phyloP scores from a whole-genome alignment of 805 yeast genomes.

The Ogataea paraovalis region DNA sequence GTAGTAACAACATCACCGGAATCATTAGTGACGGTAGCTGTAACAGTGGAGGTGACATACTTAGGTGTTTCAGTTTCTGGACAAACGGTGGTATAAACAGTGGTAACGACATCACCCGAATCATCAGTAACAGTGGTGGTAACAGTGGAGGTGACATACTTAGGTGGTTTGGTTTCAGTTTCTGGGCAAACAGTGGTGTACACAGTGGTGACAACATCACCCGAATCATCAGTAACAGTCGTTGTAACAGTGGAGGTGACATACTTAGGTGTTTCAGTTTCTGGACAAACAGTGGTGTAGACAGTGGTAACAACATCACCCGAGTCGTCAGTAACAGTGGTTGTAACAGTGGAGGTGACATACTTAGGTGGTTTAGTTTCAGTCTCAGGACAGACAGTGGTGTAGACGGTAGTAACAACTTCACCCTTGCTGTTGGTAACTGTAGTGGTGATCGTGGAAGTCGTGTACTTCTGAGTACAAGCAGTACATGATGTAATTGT shows the following conservation, averaged over 20 bases:
- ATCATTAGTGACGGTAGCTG: background rate
- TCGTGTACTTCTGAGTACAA: background rate
- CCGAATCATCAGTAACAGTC: background rate
- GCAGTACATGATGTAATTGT: background rate
- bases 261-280: background rate
- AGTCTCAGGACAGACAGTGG: background rate
- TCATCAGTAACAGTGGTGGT: background rate
- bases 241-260: background rate
- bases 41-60: background rate
- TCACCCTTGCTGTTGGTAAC: background rate
- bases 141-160: background rate
- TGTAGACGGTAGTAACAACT: background rate
- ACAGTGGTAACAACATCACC: background rate
- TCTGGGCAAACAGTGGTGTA: background rate
- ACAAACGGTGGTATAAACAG: background rate
- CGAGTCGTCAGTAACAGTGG: background rate
- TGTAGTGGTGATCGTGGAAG: background rate
- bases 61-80: background rate
- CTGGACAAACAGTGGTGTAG: background rate
- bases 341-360: background rate
- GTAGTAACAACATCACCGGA: background rate
- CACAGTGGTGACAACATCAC: background rate
- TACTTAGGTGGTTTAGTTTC: background rate
- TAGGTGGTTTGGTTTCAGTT: background rate
- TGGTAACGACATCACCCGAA: background rate